Evolutionary conservation across 164 flowering plant genomes (phyloP).

Genomic region (Buxus sempervirens): DNA sequence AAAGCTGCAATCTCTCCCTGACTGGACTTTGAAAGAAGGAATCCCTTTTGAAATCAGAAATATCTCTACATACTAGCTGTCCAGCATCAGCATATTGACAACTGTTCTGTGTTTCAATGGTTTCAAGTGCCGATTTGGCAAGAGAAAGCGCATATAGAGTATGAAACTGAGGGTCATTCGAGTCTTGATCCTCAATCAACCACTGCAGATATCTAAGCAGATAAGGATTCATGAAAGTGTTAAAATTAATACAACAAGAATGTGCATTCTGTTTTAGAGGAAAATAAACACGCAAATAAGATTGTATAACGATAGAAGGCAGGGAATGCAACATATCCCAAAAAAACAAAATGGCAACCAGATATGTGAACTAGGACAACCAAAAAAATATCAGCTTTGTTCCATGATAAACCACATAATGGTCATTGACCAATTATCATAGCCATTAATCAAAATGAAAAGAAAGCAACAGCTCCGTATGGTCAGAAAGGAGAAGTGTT

Average conservation of each 20-base stretch:
- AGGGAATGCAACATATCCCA: too few species aligned
- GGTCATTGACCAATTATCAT: too few species aligned
- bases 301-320: too few species aligned
- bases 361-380: too few species aligned
- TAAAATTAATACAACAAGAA: neutral
- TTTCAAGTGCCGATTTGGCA: slow-evolving; percentile 76
- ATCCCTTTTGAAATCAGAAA: slow-evolving; percentile 24
- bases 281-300: neutral
- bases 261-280: neutral
- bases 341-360: too few species aligned
- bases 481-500: too few species aligned
- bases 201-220: slow-evolving; percentile 76
- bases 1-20: slow-evolving; percentile 77
- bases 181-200: slow-evolving; percentile 95
- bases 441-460: too few species aligned
- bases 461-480: too few species aligned
- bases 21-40: slow-evolving; percentile 45
- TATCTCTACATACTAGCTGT: slow-evolving; percentile 15
- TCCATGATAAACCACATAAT: too few species aligned
- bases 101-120: slow-evolving; percentile 28
- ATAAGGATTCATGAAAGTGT: slow-evolving; percentile 8
- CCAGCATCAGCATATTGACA: slow-evolving; percentile 21
- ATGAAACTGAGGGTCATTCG: slow-evolving; percentile 66
- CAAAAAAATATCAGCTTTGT: too few species aligned
- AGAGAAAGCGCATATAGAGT: slow-evolving; percentile 89